Percentiles rank a stretch among this genome's conserved stretches.
These are phyloP conservation scores for Myriosclerotinia scirpicola DNA, from an alignment of 2,329 filamentous ascomycete species.

Conservation along the genomic window DNA sequence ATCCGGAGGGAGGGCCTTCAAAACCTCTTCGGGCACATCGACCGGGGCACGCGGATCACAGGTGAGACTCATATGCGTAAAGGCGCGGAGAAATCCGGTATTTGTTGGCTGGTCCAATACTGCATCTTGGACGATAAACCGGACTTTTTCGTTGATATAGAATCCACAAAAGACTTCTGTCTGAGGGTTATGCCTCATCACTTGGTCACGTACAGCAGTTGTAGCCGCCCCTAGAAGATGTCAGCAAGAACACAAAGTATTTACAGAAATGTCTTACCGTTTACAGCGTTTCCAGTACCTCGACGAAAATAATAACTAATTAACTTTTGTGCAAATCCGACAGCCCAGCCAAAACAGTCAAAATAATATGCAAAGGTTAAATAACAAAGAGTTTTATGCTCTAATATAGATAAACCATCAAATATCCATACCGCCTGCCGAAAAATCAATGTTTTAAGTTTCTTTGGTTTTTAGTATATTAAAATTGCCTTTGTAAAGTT, in stretches of 20 bases:
- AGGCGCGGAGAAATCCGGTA: not conserved
- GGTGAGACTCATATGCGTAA: conserved; percentile 8
- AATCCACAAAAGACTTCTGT: not conserved
- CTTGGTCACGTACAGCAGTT: not conserved
- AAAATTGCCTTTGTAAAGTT: no score
- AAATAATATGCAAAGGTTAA: no score
- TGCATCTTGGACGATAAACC: conserved; percentile 1
- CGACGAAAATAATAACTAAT: no score
- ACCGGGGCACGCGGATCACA: not conserved
- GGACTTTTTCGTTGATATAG: conserved; percentile 1
- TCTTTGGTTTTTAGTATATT: no score
- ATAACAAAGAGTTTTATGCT: no score
- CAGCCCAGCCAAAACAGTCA: no score
- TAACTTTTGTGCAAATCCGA: no score
- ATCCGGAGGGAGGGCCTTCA: not conserved
- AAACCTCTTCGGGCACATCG: not conserved
- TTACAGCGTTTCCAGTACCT: not conserved
- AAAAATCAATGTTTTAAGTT: no score
- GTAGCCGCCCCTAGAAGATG: not conserved
- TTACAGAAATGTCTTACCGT: not conserved
- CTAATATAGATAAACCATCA: no score
- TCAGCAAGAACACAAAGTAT: not conserved
- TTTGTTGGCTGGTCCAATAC: not conserved
- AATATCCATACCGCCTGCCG: no score
- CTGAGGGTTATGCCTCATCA: not conserved